Conservation (phyloP, 2,329 filamentous ascomycete genomes). For the Ophiostoma novo-ulmi region DNA sequence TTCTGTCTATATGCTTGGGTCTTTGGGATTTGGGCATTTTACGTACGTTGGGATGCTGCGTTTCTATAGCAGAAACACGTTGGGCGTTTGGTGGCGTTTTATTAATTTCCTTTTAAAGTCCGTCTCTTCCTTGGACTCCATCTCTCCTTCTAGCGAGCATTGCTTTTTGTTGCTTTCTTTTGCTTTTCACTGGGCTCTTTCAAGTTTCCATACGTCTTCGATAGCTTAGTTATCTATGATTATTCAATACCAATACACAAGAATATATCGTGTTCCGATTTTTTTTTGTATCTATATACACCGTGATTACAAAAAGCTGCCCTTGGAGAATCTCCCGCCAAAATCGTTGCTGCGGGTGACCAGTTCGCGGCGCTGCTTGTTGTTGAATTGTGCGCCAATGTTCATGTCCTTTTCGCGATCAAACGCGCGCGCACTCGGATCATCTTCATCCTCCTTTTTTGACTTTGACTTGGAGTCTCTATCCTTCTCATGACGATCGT, state of each 20-base stretch:
- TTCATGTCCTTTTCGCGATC: slow-evolving; percentile 93
- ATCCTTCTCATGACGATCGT: background rate
- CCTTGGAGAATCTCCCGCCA: slow-evolving; percentile 72
- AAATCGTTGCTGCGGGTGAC: slow-evolving; percentile 76
- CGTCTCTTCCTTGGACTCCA: background rate
- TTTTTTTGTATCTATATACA: background rate
- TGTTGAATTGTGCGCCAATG: slow-evolving; percentile 63
- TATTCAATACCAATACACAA: background rate
- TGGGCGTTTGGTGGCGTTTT: slow-evolving; percentile 8
- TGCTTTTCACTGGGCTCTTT: background rate
- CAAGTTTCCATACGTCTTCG: too few species aligned
- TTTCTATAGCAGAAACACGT: background rate
- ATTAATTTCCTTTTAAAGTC: background rate
- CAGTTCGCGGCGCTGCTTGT: slow-evolving; percentile 71
- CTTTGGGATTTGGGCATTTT: background rate
- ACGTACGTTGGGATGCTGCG: background rate
- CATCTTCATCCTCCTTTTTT: slow-evolving; percentile 66
- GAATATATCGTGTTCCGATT: background rate
- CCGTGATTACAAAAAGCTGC: slow-evolving; percentile 53
- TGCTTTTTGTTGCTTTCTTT: background rate
- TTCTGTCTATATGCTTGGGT: background rate
- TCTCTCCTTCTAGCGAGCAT: background rate
- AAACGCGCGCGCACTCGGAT: slow-evolving; percentile 83
- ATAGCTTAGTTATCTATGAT: background rate
- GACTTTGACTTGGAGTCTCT: background rate